A percentile compares a stretch with the other conserved stretches of the same genome.
Evolutionary conservation across 495 filamentous ascomycete genomes (phyloP).

Genomic region (Aspergillus nidulans): DNA sequence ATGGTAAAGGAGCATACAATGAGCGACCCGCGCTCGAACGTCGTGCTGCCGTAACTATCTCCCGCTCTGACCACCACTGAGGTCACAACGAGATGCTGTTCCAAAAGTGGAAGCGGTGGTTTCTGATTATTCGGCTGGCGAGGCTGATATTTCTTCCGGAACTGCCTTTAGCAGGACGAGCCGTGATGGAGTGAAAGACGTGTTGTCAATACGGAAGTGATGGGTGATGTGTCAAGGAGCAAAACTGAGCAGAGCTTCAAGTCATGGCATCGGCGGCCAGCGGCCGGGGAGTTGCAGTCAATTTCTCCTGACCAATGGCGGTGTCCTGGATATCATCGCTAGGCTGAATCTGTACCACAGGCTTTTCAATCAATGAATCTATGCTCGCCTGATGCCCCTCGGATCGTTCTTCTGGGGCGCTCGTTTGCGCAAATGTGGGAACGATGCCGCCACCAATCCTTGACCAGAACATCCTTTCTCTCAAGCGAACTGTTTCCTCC

Average conservation of each 20-base stretch:
- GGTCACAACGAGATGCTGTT: background rate
- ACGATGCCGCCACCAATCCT: conserved; percentile 85
- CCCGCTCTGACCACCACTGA: background rate
- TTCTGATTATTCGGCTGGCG: background rate
- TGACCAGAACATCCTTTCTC: conserved; percentile 96
- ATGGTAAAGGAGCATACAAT: background rate
- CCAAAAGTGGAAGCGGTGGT: background rate
- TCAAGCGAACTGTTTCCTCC: conserved; percentile 84
- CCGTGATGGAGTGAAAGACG: background rate
- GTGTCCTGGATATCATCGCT: background rate
- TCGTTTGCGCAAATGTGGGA: conserved; percentile 47
- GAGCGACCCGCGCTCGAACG: background rate
- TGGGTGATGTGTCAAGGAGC: background rate
- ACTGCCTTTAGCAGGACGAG: background rate
- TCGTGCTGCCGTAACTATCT: background rate
- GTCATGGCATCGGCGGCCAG: background rate
- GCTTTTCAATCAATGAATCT: background rate
- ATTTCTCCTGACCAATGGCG: background rate
- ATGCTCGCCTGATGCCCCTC: background rate
- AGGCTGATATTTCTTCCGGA: background rate
- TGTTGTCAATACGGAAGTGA: background rate
- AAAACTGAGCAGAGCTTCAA: background rate
- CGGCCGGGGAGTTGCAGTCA: background rate
- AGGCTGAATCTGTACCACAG: background rate
- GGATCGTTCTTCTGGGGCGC: conserved; percentile 6